Evolutionary conservation across 805 yeast species (phyloP), one percentile per base, ranked within the genome.

Genomic region (Nakazawaea populi): DNA sequence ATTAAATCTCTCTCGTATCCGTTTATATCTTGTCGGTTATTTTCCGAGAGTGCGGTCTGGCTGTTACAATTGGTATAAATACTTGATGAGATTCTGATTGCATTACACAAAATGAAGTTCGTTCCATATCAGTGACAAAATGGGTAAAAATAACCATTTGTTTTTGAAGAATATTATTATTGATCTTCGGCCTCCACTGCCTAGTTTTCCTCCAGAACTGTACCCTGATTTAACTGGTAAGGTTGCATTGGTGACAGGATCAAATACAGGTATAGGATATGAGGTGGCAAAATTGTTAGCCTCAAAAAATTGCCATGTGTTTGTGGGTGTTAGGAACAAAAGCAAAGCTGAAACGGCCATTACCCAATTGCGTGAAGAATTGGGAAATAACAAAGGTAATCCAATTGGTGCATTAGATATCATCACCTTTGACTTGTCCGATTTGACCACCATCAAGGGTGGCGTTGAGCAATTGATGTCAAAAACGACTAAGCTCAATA

Each of bases 371-470:
- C 56, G 57, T 38, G 49, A 52, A 2, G 63, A 63, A 40, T 44
- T 51, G 6, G 48, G 45, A 4, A 31, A 30, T 29, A 47, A 47
- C 11, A 58, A 52, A 51, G 43, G 58, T 42, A 4, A 50, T 52
- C 37, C 66, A 49, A 44, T 55, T 52, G 50, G 54, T 10, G 52
- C 58, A 42, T 54, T 64, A 37, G 51, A 55, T 29, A 52, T 60
- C 24, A 57, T 68, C 11, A 55, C 55, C 24, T 57, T 63, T 42
- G 77, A 74, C 53, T 69, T 69, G 53, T 54, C 67, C 38, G 82
- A 79, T 56, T 60, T 79, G 49, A 51, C 66, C 7, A 65, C 75
- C 3, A 64, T 77, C 51, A 67, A 65, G 53, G 62, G 70, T 1
- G 79, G 71, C 1, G 67, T 63, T n/a, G 60, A 60, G 6, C 54